phyloP scores from a whole-genome alignment of 2,329 filamentous ascomycete genomes.

The Phoma sp. region DNA sequence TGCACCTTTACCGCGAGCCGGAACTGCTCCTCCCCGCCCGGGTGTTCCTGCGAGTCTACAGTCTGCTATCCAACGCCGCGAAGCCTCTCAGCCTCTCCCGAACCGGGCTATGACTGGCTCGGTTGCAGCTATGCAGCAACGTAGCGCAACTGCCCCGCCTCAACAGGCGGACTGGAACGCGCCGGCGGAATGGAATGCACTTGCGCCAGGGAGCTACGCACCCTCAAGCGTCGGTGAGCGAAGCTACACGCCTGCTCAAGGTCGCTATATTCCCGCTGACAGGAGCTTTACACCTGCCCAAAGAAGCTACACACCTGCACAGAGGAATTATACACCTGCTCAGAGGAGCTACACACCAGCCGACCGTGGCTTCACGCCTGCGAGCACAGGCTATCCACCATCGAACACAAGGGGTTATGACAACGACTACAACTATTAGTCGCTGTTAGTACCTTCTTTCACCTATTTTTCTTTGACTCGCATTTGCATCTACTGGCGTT shows the following conservation, averaged over 20 bases:
- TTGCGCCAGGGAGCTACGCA: constrained; percentile 30
- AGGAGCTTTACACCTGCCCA: constrained; percentile 6
- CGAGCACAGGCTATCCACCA: constrained; percentile 20
- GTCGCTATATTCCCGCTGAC: constrained; percentile 9
- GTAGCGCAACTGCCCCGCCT: constrained; percentile 44
- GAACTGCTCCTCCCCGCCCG: constrained; percentile 41
- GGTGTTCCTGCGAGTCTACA: constrained; percentile 42
- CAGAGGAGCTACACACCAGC: neutral
- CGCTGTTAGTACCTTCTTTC: neutral
- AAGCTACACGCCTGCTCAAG: constrained; percentile 13
- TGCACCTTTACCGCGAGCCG: constrained; percentile 29
- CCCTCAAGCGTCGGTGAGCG: constrained; percentile 11
- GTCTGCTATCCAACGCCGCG: constrained; percentile 46
- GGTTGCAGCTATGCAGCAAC: constrained; percentile 29
- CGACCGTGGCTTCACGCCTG: constrained; percentile 17
- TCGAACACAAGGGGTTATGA: constrained; percentile 28
- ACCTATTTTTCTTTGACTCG: neutral
- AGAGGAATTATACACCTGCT: constrained; percentile 17
- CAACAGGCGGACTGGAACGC: constrained; percentile 36
- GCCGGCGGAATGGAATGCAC: constrained; percentile 27
- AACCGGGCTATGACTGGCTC: constrained; percentile 35
- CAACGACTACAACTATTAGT: constrained; percentile 25
- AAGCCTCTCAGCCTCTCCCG: constrained; percentile 41
- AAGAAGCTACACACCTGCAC: constrained; percentile 17
- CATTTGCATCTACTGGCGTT: constrained; percentile 27